Evolutionary conservation across 2,329 filamentous ascomycete species (phyloP).

Genomic region (Cadophora sp.): DNA sequence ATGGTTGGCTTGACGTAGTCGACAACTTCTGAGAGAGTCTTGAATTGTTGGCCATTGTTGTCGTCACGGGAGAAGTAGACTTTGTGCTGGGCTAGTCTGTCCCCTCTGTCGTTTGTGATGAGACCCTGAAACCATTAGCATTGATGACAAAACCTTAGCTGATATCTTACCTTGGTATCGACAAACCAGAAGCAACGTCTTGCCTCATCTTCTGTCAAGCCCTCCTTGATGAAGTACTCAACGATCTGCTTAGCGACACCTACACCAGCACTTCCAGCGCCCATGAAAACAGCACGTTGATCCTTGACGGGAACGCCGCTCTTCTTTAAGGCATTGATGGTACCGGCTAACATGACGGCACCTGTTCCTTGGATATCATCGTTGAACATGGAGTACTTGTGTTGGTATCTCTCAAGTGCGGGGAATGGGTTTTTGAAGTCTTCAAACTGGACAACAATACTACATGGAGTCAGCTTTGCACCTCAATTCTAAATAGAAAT

Average conservation of each 20-base stretch:
- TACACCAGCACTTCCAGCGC: slow-evolving; percentile 80
- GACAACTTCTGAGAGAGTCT: slow-evolving; percentile 71
- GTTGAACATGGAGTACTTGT: slow-evolving; percentile 84
- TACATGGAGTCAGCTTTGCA: slow-evolving; percentile 69
- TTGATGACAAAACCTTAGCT: not conserved
- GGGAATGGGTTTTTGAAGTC: slow-evolving; percentile 69
- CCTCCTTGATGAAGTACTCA: slow-evolving; percentile 71
- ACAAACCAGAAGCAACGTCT: slow-evolving; percentile 76
- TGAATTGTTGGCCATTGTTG: slow-evolving; percentile 52
- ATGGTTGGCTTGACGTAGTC: slow-evolving; percentile 78
- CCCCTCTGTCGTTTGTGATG: slow-evolving; percentile 72
- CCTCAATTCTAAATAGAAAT: slow-evolving; percentile 38
- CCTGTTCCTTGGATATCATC: slow-evolving; percentile 91
- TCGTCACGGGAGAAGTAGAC: slow-evolving; percentile 49
- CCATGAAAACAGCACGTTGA: slow-evolving; percentile 76
- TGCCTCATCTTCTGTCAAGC: slow-evolving; percentile 74
- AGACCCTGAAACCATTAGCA: slow-evolving; percentile 58
- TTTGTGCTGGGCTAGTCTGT: slow-evolving; percentile 72
- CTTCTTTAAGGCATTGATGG: slow-evolving; percentile 77
- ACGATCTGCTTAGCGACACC: slow-evolving; percentile 88
- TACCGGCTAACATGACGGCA: slow-evolving; percentile 82
- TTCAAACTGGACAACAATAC: slow-evolving; percentile 67
- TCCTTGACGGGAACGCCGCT: slow-evolving; percentile 70
- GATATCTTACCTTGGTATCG: slow-evolving; percentile 58
- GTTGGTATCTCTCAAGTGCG: slow-evolving; percentile 74